phyloP scores from a whole-genome alignment of 768 basidiomycete genomes.

The Boletus tylopilopsis region DNA sequence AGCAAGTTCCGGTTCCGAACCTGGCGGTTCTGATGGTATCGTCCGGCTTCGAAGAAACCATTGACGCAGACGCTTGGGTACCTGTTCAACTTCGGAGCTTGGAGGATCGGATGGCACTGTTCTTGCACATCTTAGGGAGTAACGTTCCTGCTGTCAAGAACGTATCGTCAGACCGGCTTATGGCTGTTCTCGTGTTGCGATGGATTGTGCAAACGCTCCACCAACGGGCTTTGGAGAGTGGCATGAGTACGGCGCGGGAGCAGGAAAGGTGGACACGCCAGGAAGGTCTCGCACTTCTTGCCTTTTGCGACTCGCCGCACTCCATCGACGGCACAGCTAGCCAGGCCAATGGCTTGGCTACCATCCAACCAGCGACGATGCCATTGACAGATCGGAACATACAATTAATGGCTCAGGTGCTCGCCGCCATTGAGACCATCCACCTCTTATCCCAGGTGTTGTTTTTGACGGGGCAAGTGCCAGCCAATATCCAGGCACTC shows the following conservation, averaged over 20 bases:
- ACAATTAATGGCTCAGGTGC: constrained; percentile 64
- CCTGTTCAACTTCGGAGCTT: constrained; percentile 49
- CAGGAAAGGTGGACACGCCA: constrained; percentile 65
- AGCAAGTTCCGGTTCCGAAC: constrained; percentile 50
- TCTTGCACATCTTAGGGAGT: constrained; percentile 56
- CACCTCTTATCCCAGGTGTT: constrained; percentile 60
- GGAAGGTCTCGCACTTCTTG: constrained; percentile 60
- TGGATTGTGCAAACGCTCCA: constrained; percentile 57
- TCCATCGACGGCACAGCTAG: constrained; percentile 13
- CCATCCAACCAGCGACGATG: constrained; percentile 2
- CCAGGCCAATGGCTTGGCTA: constrained; percentile 16
- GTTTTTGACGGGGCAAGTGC: constrained; percentile 47
- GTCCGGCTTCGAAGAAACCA: constrained; percentile 24
- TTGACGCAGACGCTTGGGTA: constrained; percentile 25
- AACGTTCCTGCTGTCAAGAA: constrained; percentile 45
- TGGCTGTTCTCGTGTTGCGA: constrained; percentile 55
- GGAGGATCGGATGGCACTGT: constrained; percentile 49
- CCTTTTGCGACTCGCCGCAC: constrained; percentile 36
- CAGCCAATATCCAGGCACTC: constrained; percentile 44
- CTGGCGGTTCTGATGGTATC: constrained; percentile 46
- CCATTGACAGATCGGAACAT: constrained; percentile 56
- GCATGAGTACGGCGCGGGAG: constrained; percentile 52
- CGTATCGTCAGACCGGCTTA: constrained; percentile 44
- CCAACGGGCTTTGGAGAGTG: constrained; percentile 45
- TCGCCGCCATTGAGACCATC: constrained; percentile 56